phyloP scores from a whole-genome alignment of 163 green algal species.

The Botryococcus braunii region DNA sequence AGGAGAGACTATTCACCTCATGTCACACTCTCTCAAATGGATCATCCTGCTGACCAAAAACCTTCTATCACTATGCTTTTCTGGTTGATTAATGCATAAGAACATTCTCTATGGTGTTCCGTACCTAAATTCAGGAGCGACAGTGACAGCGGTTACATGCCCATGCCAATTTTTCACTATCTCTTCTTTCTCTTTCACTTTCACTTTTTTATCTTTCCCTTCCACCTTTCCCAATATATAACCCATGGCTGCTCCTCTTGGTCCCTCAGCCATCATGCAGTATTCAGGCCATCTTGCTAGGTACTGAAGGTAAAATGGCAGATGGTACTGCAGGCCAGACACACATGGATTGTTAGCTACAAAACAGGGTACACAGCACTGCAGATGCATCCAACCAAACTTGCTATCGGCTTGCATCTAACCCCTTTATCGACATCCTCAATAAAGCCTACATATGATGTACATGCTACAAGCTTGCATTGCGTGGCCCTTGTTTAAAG shows the following conservation, averaged over 20 bases:
- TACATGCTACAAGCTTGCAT: too few species aligned
- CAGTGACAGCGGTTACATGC: constrained; percentile 96
- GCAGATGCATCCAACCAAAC: too few species aligned
- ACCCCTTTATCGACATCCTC: too few species aligned
- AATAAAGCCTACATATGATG: too few species aligned
- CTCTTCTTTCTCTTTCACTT: constrained; percentile 95
- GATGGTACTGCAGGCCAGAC: constrained; percentile 82
- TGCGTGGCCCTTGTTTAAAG: too few species aligned
- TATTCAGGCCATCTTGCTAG: constrained; percentile 94
- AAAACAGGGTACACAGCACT: too few species aligned
- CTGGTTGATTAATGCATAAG: too few species aligned
- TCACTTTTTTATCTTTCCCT: constrained; percentile 68
- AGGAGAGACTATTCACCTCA: too few species aligned
- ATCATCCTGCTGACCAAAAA: too few species aligned
- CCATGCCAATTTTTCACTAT: constrained; percentile 83
- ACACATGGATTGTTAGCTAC: too few species aligned
- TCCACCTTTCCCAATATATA: constrained; percentile 98
- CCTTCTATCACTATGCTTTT: too few species aligned
- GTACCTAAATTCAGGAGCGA: constrained; percentile 55
- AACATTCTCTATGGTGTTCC: neutral
- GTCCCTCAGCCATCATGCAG: constrained; percentile 58
- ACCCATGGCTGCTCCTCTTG: constrained; percentile 44
- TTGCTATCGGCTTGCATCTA: too few species aligned
- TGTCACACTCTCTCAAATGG: neutral
- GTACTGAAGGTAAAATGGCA: constrained; percentile 95